Evolutionary conservation across 805 yeast genomes (phyloP), one percentile per base, ranked within the genome.

Genomic region (Lipomyces japonicus): DNA sequence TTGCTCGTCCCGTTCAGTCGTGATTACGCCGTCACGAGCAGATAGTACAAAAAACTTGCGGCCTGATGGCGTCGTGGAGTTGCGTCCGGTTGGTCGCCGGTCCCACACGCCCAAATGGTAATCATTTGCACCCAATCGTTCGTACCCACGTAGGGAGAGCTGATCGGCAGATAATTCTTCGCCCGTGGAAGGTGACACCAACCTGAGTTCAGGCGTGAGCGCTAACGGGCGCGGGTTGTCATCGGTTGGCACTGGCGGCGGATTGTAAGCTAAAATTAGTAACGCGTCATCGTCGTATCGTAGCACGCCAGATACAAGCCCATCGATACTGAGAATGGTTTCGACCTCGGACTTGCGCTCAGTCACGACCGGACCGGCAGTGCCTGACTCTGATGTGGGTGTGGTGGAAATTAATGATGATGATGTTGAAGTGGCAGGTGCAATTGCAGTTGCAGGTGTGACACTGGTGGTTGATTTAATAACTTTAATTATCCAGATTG

Each of bases 161-260:
- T 84, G 95, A 65, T 91, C 96, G 21, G 82, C 87, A 46, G 85
- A 81, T 12, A 78, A 74, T 44, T 86, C 95, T 50, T 79, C 84
- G 6, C 91, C 87, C 6, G 81, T 78, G 1, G 70, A 59, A 1
- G 82, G 71, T 63, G 84, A 82, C 18, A 87, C 68, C 1, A 93
- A 72, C 52, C 82, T 78, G 22, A 91, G 68, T 57, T 90, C 96
- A 0, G 97, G 96, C 10, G 82, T 75, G 28, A 68, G 68, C 14
- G 69, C 71, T 6, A 58, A 61, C 3, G 61, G 56, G 28, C 61
- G 60, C 25, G 58, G 48, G 32, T 47, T 34, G 14, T 38, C 51
- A 21, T 48, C 48, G 3, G 46, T 42, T n/a, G 45, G 54, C 3
- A 41, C 37, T 12, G 51, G 49, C 30, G 60, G 57, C 4, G 53